A percentile compares a stretch with the other conserved stretches of the same genome.
Evolutionary conservation across 768 basidiomycete genomes (phyloP).

Genomic region (Tephrocybe sp.): DNA sequence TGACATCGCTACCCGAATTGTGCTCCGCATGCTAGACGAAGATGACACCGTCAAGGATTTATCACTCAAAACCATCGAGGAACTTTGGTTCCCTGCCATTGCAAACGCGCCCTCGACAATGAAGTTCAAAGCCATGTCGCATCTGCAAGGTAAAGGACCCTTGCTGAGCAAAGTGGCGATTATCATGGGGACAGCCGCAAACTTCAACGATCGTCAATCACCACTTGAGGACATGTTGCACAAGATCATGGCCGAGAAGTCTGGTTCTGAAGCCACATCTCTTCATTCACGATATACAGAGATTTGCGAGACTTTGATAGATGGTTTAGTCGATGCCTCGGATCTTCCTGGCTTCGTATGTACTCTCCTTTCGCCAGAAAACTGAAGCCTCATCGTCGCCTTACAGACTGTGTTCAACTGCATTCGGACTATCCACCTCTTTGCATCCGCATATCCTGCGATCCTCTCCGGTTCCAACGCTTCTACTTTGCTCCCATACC

Average conservation of each 20-base stretch:
- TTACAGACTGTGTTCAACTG: conserved; percentile 79
- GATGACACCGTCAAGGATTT: conserved; percentile 95
- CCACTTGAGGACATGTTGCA: conserved; percentile 83
- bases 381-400: conserved; percentile 2
- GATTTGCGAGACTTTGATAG: conserved; percentile 83
- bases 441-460: conserved; percentile 79
- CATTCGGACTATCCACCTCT: conserved; percentile 80
- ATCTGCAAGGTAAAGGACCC: conserved; percentile 47
- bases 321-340: conserved; percentile 84
- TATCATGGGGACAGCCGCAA: conserved; percentile 81
- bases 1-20: conserved; percentile 81
- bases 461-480: conserved; percentile 85
- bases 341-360: conserved; percentile 75
- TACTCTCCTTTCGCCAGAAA: conserved; percentile 11
- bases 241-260: conserved; percentile 75
- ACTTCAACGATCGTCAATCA: conserved; percentile 81
- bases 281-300: conserved; percentile 72
- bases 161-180: conserved; percentile 68
- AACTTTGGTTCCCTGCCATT: conserved; percentile 75
- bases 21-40: conserved; percentile 85
- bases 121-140: conserved; percentile 33
- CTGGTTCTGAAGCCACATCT: conserved; percentile 45
- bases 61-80: conserved; percentile 85
- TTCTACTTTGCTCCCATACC: conserved; percentile 82
- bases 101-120: conserved; percentile 27